These are phyloP conservation scores for Nemania sp. DNA, from an alignment of 2,329 filamentous ascomycete species.

Conservation along the genomic window DNA sequence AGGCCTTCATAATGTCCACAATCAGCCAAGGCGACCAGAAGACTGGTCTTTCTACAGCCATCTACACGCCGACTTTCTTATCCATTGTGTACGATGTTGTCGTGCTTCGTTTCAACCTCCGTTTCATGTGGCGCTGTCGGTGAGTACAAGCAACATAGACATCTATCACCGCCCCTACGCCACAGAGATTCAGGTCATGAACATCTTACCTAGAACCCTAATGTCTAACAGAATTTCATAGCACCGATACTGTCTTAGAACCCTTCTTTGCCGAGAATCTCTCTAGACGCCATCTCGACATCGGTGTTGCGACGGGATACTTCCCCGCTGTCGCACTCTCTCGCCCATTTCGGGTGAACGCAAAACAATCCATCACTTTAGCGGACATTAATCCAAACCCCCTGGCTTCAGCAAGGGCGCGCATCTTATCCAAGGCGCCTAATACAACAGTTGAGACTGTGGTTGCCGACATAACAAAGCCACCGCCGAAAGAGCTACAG, in stretches of 20 bases:
- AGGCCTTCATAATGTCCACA: constrained; percentile 10
- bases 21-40: background rate
- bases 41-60: constrained; percentile 7
- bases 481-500: constrained; percentile 35
- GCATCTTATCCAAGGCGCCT: constrained; percentile 31
- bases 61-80: constrained; percentile 24
- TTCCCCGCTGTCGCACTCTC: constrained; percentile 20
- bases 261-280: constrained; percentile 27
- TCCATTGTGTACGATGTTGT: constrained; percentile 23
- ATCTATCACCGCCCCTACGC: background rate
- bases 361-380: constrained; percentile 40
- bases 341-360: constrained; percentile 19
- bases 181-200: background rate
- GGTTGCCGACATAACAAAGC: constrained; percentile 43
- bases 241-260: constrained; percentile 22
- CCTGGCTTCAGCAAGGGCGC: constrained; percentile 36
- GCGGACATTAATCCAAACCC: constrained; percentile 43
- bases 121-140: constrained; percentile 43
- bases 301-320: constrained; percentile 27
- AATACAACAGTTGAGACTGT: constrained; percentile 35
- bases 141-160: constrained; percentile 15
- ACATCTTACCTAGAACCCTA: background rate
- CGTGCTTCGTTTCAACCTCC: constrained; percentile 43
- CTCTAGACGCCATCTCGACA: constrained; percentile 23
- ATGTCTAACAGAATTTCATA: background rate